phyloP scores from a whole-genome alignment of 768 basidiomycete genomes.

The Lactifluus hygrophoroides region DNA sequence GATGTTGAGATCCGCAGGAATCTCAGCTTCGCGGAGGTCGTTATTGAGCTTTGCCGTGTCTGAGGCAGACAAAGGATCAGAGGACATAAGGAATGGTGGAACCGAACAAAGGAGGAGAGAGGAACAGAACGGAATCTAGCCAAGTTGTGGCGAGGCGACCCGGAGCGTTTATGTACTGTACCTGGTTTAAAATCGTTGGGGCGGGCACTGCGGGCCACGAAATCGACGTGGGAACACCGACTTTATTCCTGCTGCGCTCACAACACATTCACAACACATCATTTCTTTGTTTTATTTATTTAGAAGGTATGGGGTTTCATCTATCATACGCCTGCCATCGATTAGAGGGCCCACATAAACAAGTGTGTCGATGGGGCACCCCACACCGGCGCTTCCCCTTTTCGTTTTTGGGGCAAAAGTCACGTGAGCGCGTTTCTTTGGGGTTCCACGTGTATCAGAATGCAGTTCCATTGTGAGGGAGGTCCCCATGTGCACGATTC shows the following conservation, averaged over 20 bases:
- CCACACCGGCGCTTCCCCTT: neutral
- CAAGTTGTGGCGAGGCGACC: neutral
- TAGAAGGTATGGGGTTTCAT: neutral
- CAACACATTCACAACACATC: neutral
- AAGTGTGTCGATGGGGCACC: too few relatives aligned
- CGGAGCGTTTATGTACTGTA: constrained; percentile 12
- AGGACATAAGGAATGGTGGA: constrained; percentile 25
- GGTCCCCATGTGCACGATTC: too few relatives aligned
- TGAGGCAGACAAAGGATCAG: constrained; percentile 23
- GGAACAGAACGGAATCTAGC: neutral
- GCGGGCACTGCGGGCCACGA: neutral
- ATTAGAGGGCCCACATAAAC: too few relatives aligned
- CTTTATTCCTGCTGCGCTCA: neutral
- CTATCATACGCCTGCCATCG: too few relatives aligned
- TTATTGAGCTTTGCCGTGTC: constrained; percentile 22
- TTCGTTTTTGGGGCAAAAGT: constrained; percentile 10
- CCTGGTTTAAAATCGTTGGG: constrained; percentile 2
- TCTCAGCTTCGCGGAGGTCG: constrained; percentile 21
- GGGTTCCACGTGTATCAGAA: constrained; percentile 6
- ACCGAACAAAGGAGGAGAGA: constrained; percentile 9
- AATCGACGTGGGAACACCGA: neutral
- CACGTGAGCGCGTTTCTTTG: constrained; percentile 20
- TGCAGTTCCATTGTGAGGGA: too few relatives aligned
- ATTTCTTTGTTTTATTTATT: too few relatives aligned
- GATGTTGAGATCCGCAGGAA: constrained; percentile 32